phyloP scores from a whole-genome alignment of 129 eudicot genomes.

The Pulicaria dysenterica region DNA sequence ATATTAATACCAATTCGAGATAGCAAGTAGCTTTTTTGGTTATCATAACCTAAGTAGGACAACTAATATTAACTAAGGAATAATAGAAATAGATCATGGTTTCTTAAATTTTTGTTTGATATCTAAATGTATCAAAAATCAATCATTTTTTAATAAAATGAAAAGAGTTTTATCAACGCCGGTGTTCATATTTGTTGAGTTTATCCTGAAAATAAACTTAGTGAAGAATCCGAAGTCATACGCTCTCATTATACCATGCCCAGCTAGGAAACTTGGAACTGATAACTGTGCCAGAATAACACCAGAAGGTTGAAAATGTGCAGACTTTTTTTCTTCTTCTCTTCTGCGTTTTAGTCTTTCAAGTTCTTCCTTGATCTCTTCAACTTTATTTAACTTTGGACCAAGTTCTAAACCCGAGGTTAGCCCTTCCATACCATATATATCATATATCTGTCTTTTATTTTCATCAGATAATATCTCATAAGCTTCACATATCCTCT shows the following conservation, averaged over 20 bases:
- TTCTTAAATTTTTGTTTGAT: neutral
- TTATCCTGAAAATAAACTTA: neutral
- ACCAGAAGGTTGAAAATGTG: slow-evolving; percentile 76
- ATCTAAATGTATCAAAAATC: neutral
- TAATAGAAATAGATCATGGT: neutral
- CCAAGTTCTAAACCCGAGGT: slow-evolving; percentile 96
- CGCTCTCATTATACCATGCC: slow-evolving; percentile 92
- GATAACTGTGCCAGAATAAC: slow-evolving; percentile 78
- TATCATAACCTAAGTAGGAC: neutral
- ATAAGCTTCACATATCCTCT: slow-evolving; percentile 96
- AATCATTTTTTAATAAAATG: neutral
- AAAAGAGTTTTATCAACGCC: neutral
- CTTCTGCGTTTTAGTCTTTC: slow-evolving; percentile 71
- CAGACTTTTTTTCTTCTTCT: slow-evolving; percentile 58
- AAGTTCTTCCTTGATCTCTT: slow-evolving; percentile 87
- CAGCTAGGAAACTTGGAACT: slow-evolving; percentile 66
- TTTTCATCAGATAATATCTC: slow-evolving; percentile 79
- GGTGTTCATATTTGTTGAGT: neutral
- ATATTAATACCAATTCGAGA: neutral
- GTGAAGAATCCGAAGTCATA: slow-evolving; percentile 41
- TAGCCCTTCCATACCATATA: slow-evolving; percentile 98
- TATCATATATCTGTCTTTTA: slow-evolving; percentile 89
- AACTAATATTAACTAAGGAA: neutral
- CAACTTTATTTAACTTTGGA: slow-evolving; percentile 66
- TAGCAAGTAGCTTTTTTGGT: neutral